Base-by-base conservation (phyloP, 1,139 yeast genomes). In the Geotrichum carabidarum region DNA sequence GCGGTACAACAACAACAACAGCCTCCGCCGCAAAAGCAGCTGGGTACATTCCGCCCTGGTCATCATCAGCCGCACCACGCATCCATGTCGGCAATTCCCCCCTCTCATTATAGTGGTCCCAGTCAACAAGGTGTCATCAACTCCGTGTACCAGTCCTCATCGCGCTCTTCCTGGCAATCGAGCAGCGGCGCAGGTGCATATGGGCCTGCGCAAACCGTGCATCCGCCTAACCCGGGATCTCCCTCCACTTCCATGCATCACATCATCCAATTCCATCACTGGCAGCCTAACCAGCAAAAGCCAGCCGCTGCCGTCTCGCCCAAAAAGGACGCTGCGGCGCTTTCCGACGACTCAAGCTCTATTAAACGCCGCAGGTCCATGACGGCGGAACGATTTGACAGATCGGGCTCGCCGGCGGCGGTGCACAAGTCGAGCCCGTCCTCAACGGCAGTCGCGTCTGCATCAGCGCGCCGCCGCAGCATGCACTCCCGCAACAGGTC, bases 241-340 rank as follows among this genome's bases (percentile, higher is more conserved):
- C 59, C 57, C 14, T 52, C 59, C 38, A 57, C 54, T n/a, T 46
- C 53, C 14, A 44, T 57, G 47, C 59, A 57, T 50, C 59, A 57
- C 42, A 46, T 57, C 15, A 57, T 58, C 40, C 60, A 58, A 43
- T 58, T 58, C 50, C 60, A 58, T 42, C 60, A 58, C 51, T 59
- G 61, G 61, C 59, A 57, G 48, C 61, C 61, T 17, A 55, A 53
- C 27, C 57, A 55, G 47, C 54, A 41, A 37, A 54, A 56, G 48
- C 53, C 50, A 31, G 36, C 58, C 31, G 41, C 53, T 15, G 35
- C 56, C 31, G 44, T 50, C 35, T 57, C 58, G 22, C 57, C 59
- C 9, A 55, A 56, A 44, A 54, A 56, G 44, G 56, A 56, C 15
- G 37, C 49, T 11, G n/a, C 55, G 4, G 35, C 44, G 4, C n/a